Conservation (phyloP, 768 basidiomycete genomes). For the Lentinula raphanica region DNA sequence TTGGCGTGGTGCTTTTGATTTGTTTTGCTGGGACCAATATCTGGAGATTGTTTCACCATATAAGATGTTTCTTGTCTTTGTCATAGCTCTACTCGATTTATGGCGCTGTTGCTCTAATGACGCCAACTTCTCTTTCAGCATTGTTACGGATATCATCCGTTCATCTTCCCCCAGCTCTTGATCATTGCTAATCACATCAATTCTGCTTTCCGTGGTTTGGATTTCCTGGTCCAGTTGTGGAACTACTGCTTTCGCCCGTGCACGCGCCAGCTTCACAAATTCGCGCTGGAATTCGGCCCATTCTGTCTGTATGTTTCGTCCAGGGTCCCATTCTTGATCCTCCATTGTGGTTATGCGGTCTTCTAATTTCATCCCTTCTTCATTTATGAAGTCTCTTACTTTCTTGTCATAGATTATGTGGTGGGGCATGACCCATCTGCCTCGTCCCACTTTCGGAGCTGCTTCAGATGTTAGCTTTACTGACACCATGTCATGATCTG, state of each 20-base stretch:
- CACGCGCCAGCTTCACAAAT: neutral
- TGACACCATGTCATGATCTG: neutral
- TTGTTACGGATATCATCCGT: neutral
- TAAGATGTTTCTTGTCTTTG: too few species aligned
- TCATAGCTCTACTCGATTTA: too few species aligned
- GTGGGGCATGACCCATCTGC: neutral
- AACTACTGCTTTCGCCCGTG: neutral
- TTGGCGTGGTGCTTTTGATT: conserved; percentile 9
- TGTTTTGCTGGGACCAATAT: conserved; percentile 15
- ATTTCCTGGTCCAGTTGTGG: neutral
- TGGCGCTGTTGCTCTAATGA: too few species aligned
- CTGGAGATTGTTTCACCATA: conserved; percentile 13
- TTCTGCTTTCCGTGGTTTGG: neutral
- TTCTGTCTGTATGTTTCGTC: neutral
- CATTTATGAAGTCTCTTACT: neutral
- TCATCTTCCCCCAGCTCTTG: neutral
- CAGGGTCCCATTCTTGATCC: neutral
- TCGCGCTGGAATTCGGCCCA: neutral
- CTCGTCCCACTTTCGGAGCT: neutral
- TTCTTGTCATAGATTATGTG: neutral
- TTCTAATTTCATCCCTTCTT: neutral
- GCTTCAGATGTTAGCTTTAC: neutral
- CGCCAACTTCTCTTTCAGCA: neutral
- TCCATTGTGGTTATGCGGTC: neutral
- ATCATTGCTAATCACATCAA: neutral